A percentile compares a stretch with the other conserved stretches of the same genome.
phyloP scores from a whole-genome alignment of 2,329 filamentous ascomycete genomes.

The Intubia oerlemansii region DNA sequence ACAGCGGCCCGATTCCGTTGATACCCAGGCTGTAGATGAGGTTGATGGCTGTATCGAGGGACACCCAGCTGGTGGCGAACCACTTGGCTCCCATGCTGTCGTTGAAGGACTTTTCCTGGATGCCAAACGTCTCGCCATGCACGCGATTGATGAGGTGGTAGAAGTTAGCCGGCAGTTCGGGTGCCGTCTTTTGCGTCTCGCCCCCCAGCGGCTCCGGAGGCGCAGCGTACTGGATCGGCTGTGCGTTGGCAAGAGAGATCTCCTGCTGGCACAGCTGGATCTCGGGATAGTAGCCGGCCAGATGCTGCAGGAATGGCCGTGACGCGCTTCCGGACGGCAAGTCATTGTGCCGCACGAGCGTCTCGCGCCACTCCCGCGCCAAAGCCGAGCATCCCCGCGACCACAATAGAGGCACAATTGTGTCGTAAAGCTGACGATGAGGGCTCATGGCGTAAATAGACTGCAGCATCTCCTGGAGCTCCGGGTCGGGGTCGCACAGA shows the following conservation, averaged over 20 bases:
- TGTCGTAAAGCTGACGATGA: slow-evolving; percentile 26
- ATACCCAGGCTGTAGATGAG: slow-evolving; percentile 51
- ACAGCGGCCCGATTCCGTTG: slow-evolving; percentile 49
- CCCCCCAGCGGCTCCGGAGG: background rate
- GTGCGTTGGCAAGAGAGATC: no score
- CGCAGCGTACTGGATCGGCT: slow-evolving; percentile 6
- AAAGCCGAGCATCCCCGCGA: slow-evolving; percentile 20
- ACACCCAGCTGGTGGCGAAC: slow-evolving; percentile 54
- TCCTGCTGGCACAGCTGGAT: slow-evolving; percentile 18
- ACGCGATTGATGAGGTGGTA: slow-evolving; percentile 12
- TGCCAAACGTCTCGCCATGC: slow-evolving; percentile 18
- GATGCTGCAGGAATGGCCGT: slow-evolving; percentile 25
- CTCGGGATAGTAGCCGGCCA: slow-evolving; percentile 22
- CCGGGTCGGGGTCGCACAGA: slow-evolving; percentile 13
- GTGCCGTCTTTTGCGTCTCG: background rate
- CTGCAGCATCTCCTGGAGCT: slow-evolving; percentile 19
- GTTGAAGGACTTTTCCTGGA: slow-evolving; percentile 27
- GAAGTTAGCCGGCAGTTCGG: slow-evolving; percentile 3
- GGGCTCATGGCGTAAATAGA: slow-evolving; percentile 22
- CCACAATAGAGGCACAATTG: slow-evolving; percentile 28
- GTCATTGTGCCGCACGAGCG: slow-evolving; percentile 20
- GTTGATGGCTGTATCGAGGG: slow-evolving; percentile 49
- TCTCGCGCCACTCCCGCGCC: slow-evolving; percentile 25
- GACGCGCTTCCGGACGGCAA: slow-evolving; percentile 18
- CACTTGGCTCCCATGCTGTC: slow-evolving; percentile 58